These are phyloP conservation scores for Phialophora tarda DNA, from an alignment of 2,329 filamentous ascomycete species.

Conservation along the genomic window DNA sequence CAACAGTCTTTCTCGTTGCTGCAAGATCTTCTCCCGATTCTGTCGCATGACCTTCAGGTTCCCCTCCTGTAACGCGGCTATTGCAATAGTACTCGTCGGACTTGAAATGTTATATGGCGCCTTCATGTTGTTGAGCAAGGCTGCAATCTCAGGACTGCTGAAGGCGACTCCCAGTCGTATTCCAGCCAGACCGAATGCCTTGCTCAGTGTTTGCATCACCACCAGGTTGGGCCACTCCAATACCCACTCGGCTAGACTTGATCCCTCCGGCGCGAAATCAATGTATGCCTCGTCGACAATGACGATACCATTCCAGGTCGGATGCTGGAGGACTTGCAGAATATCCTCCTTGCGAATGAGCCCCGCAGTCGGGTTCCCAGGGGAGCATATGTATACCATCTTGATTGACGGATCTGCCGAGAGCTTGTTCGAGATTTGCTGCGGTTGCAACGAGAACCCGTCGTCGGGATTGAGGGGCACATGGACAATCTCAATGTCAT, in stretches of 20 bases:
- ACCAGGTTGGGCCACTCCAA: conserved; percentile 92
- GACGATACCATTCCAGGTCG: conserved; percentile 92
- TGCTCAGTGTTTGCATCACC: conserved; percentile 98
- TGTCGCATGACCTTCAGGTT: conserved; percentile 75
- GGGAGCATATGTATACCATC: conserved; percentile 88
- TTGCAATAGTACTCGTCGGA: conserved; percentile 81
- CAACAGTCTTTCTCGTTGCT: conserved; percentile 78
- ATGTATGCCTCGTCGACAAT: conserved; percentile 96
- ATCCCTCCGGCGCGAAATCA: conserved; percentile 81
- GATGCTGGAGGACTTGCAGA: conserved; percentile 75
- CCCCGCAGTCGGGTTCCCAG: conserved; percentile 89
- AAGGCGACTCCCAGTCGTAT: conserved; percentile 91
- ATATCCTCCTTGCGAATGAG: conserved; percentile 78
- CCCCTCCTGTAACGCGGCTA: conserved; percentile 68
- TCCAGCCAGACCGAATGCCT: conserved; percentile 93
- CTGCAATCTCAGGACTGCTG: conserved; percentile 73
- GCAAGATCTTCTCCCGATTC: conserved; percentile 72
- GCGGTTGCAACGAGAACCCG: conserved; percentile 74
- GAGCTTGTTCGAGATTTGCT: conserved; percentile 70
- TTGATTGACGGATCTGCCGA: conserved; percentile 73
- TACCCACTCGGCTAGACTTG: conserved; percentile 89
- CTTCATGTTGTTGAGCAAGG: conserved; percentile 87
- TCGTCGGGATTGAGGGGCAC: conserved; percentile 78
- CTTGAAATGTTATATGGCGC: conserved; percentile 95
- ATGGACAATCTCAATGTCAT: conserved; percentile 84